Conservation (phyloP, 106 monocot species). For the Gastrodia elata region DNA sequence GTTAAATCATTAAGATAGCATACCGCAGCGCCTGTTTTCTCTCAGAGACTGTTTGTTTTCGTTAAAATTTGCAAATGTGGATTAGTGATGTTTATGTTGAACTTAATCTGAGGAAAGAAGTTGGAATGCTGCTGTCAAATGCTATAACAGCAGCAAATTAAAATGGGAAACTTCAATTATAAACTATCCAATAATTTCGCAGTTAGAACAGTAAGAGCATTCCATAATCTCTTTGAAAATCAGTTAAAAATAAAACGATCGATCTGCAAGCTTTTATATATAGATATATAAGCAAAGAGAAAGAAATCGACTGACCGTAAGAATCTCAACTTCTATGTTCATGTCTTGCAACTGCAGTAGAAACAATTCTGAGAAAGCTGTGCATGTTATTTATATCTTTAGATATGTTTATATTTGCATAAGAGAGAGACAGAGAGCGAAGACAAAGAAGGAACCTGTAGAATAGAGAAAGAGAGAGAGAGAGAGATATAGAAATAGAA, state of each 20-base stretch:
- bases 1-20: too few relatives aligned
- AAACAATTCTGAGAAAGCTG: background rate
- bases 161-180: too few relatives aligned
- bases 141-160: background rate
- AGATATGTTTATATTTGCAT: too few relatives aligned
- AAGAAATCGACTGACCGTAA: background rate
- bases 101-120: background rate
- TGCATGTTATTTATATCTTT: too few relatives aligned
- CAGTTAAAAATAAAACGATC: background rate
- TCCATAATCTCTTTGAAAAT: background rate
- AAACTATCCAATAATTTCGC: too few relatives aligned
- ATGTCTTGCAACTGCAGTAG: background rate
- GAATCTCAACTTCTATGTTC: background rate
- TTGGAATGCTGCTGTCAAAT: background rate
- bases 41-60: background rate
- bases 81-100: too few relatives aligned
- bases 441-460: too few relatives aligned
- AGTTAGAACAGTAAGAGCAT: background rate
- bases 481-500: conserved; percentile 10
- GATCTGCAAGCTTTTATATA: background rate
- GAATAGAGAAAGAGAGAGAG: conserved; percentile 12
- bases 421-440: too few relatives aligned
- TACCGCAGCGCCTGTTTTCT: too few relatives aligned
- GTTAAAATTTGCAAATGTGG: background rate
- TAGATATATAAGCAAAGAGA: background rate